phyloP scores from a whole-genome alignment of 352 stramenopile genomes.

The Globisporangium cylindrosporum region DNA sequence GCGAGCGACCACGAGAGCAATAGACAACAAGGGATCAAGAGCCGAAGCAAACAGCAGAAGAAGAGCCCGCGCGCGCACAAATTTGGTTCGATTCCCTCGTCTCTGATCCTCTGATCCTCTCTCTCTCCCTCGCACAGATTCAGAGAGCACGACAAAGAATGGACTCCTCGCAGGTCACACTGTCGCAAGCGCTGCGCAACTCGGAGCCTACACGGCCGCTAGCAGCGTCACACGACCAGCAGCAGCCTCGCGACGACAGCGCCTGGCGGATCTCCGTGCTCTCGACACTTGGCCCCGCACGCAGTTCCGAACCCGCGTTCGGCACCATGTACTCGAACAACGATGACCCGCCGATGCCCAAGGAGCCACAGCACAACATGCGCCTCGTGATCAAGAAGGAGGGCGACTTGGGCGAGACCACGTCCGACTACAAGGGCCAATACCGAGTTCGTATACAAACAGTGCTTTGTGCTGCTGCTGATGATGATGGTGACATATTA shows the following conservation, averaged over 20 bases:
- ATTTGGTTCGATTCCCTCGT: neutral
- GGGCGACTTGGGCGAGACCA: neutral
- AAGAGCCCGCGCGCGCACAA: neutral
- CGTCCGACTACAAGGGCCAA: constrained; percentile 15
- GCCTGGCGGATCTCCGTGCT: constrained; percentile 20
- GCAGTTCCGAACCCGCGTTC: constrained; percentile 12
- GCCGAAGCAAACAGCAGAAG: neutral
- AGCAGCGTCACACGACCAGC: neutral
- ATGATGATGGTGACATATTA: neutral
- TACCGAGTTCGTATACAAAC: constrained; percentile 11
- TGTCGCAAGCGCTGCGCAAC: constrained; percentile 14
- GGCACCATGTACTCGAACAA: constrained; percentile 17
- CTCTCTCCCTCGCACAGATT: neutral
- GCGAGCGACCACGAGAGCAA: neutral
- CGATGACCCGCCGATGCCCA: constrained; percentile 4
- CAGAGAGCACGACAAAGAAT: constrained; percentile 6
- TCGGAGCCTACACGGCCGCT: constrained; percentile 5
- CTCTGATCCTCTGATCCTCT: neutral
- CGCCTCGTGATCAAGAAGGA: constrained; percentile 15
- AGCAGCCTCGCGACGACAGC: constrained; percentile 14
- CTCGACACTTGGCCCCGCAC: constrained; percentile 7
- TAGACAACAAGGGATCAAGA: neutral
- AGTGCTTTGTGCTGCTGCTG: neutral
- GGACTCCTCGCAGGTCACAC: constrained; percentile 15
- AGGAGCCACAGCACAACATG: constrained; percentile 14